phyloP scores from a whole-genome alignment of 352 stramenopile genomes.

The Globisporangium emineosum region DNA sequence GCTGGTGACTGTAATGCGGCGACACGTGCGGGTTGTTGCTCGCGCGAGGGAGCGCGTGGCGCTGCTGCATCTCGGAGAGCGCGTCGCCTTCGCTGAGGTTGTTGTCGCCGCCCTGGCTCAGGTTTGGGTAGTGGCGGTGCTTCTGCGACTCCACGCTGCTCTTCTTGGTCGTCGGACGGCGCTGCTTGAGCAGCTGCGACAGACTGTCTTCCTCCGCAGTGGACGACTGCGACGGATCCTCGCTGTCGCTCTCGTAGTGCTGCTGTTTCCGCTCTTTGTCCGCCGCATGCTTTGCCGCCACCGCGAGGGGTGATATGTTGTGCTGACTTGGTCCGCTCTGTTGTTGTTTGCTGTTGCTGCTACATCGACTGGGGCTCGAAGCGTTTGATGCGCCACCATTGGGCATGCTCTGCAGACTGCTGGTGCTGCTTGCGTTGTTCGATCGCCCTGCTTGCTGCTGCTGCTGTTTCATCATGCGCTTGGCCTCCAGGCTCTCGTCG shows the following conservation, averaged over 20 bases:
- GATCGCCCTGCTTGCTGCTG: constrained; percentile 6
- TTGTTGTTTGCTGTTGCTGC: background rate
- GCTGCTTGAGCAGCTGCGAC: constrained; percentile 22
- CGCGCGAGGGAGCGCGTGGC: background rate
- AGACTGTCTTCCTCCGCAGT: constrained; percentile 28
- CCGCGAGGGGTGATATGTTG: constrained; percentile 5
- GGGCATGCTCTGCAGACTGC: constrained; percentile 13
- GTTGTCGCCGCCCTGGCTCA: constrained; percentile 14
- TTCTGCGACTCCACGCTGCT: constrained; percentile 4
- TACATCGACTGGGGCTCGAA: background rate
- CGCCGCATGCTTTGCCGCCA: background rate
- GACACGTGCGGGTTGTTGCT: background rate
- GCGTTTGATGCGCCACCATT: background rate
- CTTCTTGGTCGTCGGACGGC: background rate
- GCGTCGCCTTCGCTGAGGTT: constrained; percentile 15
- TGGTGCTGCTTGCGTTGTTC: constrained; percentile 18
- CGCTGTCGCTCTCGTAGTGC: constrained; percentile 7
- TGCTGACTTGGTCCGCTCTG: background rate
- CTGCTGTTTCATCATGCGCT: constrained; percentile 10
- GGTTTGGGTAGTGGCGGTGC: background rate
- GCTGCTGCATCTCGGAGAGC: constrained; percentile 16
- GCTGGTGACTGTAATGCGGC: background rate
- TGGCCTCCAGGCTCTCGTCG: constrained; percentile 12
- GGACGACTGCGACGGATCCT: constrained; percentile 11
- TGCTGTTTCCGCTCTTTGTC: constrained; percentile 7